Percentiles rank a stretch among this genome's conserved stretches.
Evolutionary conservation across 805 yeast genomes (phyloP).

Genomic region (Myxozyma nipponensis): DNA sequence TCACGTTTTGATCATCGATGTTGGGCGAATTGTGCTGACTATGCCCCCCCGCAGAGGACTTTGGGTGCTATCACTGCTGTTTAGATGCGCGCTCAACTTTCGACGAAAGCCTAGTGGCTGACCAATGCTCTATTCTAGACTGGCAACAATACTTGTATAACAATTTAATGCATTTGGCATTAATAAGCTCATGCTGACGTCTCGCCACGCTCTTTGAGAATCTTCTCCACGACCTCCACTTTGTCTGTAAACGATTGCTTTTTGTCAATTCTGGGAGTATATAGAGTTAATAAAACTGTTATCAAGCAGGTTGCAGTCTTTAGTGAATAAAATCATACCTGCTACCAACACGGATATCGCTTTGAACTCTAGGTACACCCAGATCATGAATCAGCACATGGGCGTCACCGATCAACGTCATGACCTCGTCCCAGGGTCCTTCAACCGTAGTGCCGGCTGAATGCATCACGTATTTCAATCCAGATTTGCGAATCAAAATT

Average conservation of each 20-base stretch:
- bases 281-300: not conserved
- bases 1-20: too few species aligned
- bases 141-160: too few species aligned
- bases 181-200: not conserved
- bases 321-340: constrained; percentile 42
- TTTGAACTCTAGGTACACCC: constrained; percentile 76
- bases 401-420: constrained; percentile 69
- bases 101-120: not conserved
- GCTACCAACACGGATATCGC: constrained; percentile 84
- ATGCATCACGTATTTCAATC: constrained; percentile 66
- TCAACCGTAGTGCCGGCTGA: constrained; percentile 90
- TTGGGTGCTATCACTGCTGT: not conserved
- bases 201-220: constrained; percentile 15
- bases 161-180: not conserved
- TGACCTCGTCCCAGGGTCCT: constrained; percentile 91
- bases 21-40: not conserved
- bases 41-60: not conserved
- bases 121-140: not conserved
- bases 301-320: not conserved
- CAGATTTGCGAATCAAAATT: constrained; percentile 55
- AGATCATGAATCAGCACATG: constrained; percentile 68
- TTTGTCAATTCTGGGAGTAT: constrained; percentile 21
- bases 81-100: not conserved
- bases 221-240: constrained; percentile 25
- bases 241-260: constrained; percentile 26